Evolutionary conservation across 1,284 basidiomycete genomes (phyloP).

Genomic region (Wallemia mellicola): DNA sequence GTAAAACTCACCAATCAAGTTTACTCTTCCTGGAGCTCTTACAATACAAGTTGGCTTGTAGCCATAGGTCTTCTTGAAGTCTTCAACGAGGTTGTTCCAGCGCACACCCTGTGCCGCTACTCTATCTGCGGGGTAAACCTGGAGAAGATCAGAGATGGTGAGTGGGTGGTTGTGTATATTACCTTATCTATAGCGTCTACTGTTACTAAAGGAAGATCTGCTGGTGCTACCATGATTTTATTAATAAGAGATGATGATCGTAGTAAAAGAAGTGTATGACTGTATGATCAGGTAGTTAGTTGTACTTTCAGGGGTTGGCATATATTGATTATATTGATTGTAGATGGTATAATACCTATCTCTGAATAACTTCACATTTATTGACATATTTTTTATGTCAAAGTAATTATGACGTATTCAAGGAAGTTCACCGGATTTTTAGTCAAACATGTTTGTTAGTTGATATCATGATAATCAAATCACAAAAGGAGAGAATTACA

Average conservation of each 20-base stretch:
- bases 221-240: conserved; percentile 13
- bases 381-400: no score
- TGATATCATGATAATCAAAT: background rate
- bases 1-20: conserved; percentile 24
- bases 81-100: conserved; percentile 31
- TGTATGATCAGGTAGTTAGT: no score
- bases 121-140: conserved; percentile 7
- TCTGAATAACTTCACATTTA: no score
- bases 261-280: background rate
- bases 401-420: background rate
- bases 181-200: conserved; percentile 30
- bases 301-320: no score
- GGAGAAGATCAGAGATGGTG: conserved; percentile 17
- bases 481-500: background rate
- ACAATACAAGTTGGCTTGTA: conserved; percentile 35
- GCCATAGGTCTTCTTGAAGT: conserved; percentile 35
- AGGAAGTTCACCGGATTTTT: background rate
- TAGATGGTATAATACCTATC: no score
- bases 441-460: no score
- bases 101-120: conserved; percentile 17
- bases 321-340: no score
- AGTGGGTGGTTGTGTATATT: conserved; percentile 26
- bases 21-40: conserved; percentile 56
- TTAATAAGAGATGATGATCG: background rate
- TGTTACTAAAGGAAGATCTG: conserved; percentile 30